A percentile compares a stretch with the other conserved stretches of the same genome.
Evolutionary conservation across 257 asterid genomes (phyloP).

Genomic region (Solanum ossicruentum): DNA sequence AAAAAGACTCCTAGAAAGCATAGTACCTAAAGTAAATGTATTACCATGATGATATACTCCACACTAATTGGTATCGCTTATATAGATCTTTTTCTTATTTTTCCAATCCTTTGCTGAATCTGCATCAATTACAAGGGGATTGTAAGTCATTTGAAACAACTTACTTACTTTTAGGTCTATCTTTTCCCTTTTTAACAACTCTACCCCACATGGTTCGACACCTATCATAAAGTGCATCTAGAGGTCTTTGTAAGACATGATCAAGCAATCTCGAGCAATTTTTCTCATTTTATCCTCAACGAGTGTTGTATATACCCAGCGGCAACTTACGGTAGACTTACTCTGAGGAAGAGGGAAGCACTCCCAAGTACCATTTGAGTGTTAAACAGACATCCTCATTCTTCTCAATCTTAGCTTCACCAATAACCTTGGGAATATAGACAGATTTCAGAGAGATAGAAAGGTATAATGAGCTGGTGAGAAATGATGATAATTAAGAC

Average conservation of each 20-base stretch:
- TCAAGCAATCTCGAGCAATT: background rate
- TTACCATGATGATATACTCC: background rate
- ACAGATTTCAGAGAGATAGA: background rate
- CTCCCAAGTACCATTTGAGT: background rate
- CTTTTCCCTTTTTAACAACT: background rate
- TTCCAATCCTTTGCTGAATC: background rate
- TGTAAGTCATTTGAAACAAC: background rate
- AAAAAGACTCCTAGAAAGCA: no score
- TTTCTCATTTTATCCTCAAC: background rate
- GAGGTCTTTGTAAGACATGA: background rate
- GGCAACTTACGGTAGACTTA: no score
- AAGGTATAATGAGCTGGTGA: background rate
- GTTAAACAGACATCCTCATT: background rate
- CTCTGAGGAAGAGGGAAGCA: background rate
- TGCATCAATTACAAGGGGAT: background rate
- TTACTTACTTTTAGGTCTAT: background rate
- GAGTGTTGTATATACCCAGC: background rate
- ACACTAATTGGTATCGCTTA: background rate
- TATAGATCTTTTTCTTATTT: no score
- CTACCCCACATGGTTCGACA: background rate
- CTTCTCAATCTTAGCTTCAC: background rate
- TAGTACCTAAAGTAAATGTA: no score
- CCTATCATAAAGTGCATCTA: no score
- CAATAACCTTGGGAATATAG: background rate
- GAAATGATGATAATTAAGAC: no score